Evolutionary conservation across 768 basidiomycete genomes (phyloP).

Genomic region (Exsudoporus frostii): DNA sequence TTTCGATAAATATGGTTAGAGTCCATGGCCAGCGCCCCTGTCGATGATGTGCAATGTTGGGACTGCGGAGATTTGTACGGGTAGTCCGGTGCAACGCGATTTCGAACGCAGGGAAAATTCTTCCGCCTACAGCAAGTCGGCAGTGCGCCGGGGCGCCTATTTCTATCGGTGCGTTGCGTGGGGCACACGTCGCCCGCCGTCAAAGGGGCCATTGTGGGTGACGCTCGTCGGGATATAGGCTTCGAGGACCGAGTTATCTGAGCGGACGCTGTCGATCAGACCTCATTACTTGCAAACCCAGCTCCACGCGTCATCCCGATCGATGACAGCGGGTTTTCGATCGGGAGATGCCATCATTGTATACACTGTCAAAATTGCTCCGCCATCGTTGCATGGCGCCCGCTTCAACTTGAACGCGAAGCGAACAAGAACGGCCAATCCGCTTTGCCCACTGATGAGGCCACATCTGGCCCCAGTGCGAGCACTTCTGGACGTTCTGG

Average conservation of each 20-base stretch:
- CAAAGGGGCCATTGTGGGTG: not conserved
- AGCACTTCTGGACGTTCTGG: constrained; percentile 15
- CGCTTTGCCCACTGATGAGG: not conserved
- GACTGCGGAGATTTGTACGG: not conserved
- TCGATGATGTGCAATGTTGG: constrained; percentile 7
- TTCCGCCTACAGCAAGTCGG: not conserved
- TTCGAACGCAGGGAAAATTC: not conserved
- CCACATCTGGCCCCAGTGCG: constrained; percentile 1
- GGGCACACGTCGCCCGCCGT: not conserved
- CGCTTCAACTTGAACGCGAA: not conserved
- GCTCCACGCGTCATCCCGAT: constrained; percentile 18
- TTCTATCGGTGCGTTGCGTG: not conserved
- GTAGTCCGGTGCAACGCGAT: not conserved
- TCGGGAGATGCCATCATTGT: constrained; percentile 17
- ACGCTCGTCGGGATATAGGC: not conserved
- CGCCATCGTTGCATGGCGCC: not conserved
- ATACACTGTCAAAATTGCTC: constrained; percentile 4
- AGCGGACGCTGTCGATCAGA: not conserved
- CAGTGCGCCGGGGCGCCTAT: not conserved
- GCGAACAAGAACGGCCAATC: not conserved
- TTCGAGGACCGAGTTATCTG: not conserved
- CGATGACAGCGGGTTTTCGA: constrained; percentile 18
- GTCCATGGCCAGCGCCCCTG: not conserved
- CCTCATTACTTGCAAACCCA: constrained; percentile 11
- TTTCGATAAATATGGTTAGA: constrained; percentile 10